These are phyloP conservation scores for Kodamaea arcana DNA, from an alignment of 1,139 yeast genomes.

Conservation along the genomic window DNA sequence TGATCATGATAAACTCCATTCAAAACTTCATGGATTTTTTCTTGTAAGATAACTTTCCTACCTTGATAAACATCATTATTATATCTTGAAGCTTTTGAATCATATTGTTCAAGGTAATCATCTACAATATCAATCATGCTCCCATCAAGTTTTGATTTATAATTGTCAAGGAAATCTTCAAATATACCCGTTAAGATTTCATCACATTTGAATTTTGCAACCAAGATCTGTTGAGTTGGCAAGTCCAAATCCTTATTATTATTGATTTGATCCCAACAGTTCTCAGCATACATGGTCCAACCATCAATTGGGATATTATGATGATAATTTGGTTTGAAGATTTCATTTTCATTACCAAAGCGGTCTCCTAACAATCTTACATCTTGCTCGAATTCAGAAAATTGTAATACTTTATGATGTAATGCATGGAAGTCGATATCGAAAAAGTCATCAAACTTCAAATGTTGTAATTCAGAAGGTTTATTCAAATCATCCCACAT, in stretches of 20 bases:
- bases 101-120: conserved; percentile 52
- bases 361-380: conserved; percentile 63
- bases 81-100: conserved; percentile 70
- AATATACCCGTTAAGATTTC: conserved; percentile 63
- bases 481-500: conserved; percentile 79
- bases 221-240: conserved; percentile 94
- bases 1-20: conserved; percentile 39
- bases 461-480: conserved; percentile 57
- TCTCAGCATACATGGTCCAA: conserved; percentile 88
- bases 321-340: conserved; percentile 71
- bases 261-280: conserved; percentile 93
- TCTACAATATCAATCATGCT: conserved; percentile 38
- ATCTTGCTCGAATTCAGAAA: conserved; percentile 64
- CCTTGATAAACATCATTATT: conserved; percentile 59
- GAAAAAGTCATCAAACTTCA: conserved; percentile 68
- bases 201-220: conserved; percentile 91
- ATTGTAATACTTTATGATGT: conserved; percentile 80
- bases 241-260: conserved; percentile 88
- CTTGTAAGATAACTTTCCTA: conserved; percentile 47
- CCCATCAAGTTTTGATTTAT: conserved; percentile 19
- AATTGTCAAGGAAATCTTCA: conserved; percentile 41
- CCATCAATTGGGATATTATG: conserved; percentile 91
- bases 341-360: conserved; percentile 43
- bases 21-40: conserved; percentile 44
- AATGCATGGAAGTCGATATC: conserved; percentile 80